phyloP scores from a whole-genome alignment of 176 grass and related monocot genomes.

The Triticum aestivum region DNA sequence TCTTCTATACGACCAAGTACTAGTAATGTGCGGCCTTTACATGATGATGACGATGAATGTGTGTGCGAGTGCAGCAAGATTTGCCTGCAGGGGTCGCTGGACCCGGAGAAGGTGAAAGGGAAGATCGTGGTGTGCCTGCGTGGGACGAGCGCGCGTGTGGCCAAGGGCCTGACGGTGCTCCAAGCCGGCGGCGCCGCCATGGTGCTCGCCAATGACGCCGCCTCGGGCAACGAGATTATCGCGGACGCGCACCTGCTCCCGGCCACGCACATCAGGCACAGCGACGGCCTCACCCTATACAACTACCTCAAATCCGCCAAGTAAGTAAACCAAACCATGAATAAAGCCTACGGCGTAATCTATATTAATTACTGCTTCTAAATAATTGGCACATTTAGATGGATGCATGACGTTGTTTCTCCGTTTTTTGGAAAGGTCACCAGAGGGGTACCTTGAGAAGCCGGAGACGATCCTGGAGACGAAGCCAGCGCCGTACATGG shows the following conservation, averaged over 20 bases:
- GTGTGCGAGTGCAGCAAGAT: conserved; percentile 33
- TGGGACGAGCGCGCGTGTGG: conserved; percentile 42
- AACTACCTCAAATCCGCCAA: conserved; percentile 50
- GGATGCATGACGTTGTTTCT: background rate
- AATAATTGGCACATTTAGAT: background rate
- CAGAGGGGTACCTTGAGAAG: conserved; percentile 46
- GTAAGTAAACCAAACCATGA: conserved; percentile 19
- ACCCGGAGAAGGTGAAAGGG: conserved; percentile 56
- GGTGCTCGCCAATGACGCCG: conserved; percentile 54
- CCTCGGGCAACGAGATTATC: conserved; percentile 53
- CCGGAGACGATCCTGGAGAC: conserved; percentile 42
- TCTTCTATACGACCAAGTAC: too few species aligned
- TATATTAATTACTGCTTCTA: too few species aligned
- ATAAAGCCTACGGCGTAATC: background rate
- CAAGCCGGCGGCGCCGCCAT: conserved; percentile 59
- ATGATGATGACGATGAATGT: background rate
- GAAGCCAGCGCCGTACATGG: conserved; percentile 80
- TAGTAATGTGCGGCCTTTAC: too few species aligned
- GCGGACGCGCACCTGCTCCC: conserved; percentile 76
- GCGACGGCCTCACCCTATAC: conserved; percentile 43
- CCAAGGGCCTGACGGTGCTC: conserved; percentile 54
- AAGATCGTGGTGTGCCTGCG: conserved; percentile 80
- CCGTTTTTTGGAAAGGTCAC: conserved; percentile 24
- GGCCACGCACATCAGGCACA: conserved; percentile 55
- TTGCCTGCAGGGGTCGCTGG: conserved; percentile 52